Percentiles rank a stretch among this genome's conserved stretches.
Conservation (phyloP, 2,329 filamentous ascomycete genomes). For the Fusarium siculi region DNA sequence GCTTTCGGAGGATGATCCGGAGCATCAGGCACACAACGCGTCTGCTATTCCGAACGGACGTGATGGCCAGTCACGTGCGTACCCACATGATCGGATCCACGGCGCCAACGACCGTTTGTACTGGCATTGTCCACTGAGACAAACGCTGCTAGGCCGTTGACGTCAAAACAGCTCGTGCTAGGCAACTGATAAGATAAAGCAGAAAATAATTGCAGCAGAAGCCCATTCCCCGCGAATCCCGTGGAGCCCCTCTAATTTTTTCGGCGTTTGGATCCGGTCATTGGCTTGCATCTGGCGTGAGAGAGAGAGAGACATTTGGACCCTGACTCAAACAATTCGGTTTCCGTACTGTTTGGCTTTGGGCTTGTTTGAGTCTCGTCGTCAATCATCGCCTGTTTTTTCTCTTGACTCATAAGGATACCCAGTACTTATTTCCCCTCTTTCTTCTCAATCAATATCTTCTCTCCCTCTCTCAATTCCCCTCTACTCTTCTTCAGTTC, state of each 20-base stretch:
- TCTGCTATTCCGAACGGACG: constrained; percentile 14
- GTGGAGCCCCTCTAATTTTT: constrained; percentile 37
- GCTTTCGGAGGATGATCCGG: constrained; percentile 31
- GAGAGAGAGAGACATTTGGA: constrained; percentile 14
- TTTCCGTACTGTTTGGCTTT: constrained; percentile 3
- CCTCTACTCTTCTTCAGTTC: background rate
- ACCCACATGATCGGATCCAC: constrained; percentile 21
- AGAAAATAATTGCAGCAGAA: background rate
- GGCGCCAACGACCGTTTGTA: background rate
- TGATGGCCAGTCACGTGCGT: constrained; percentile 10
- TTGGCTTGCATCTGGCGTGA: background rate
- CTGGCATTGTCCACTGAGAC: constrained; percentile 1
- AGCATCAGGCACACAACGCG: constrained; percentile 10
- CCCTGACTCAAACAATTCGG: constrained; percentile 31
- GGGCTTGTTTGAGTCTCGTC: background rate
- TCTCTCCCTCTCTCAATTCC: background rate
- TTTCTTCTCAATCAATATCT: background rate
- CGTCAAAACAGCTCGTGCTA: constrained; percentile 22
- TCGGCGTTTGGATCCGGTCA: constrained; percentile 41
- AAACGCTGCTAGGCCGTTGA: constrained; percentile 16
- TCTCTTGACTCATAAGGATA: background rate
- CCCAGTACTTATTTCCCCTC: background rate
- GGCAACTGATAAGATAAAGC: constrained; percentile 32
- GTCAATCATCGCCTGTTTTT: background rate
- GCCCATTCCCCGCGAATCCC: constrained; percentile 21